Evolutionary conservation across 345 rosid species (phyloP).

Genomic region (Lumnitzera racemosa): DNA sequence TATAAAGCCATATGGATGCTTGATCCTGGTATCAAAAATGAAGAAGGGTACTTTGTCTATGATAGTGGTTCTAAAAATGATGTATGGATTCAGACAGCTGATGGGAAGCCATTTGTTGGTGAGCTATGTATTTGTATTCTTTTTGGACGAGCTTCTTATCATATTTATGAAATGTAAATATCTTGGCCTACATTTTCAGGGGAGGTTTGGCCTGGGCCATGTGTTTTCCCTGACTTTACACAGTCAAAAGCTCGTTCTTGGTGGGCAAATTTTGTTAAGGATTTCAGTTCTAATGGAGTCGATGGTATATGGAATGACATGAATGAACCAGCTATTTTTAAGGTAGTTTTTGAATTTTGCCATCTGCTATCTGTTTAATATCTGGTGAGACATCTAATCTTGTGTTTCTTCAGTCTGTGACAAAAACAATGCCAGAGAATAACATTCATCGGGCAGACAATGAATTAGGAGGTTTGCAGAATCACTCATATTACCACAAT

Average conservation of each 20-base stretch:
- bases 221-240: conserved; percentile 86
- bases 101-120: conserved; percentile 68
- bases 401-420: conserved; percentile 42
- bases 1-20: conserved; percentile 97
- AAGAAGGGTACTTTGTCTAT: conserved; percentile 58
- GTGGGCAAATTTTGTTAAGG: conserved; percentile 84
- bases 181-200: conserved; percentile 33
- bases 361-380: background rate
- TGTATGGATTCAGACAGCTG: conserved; percentile 61
- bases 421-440: conserved; percentile 89
- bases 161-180: conserved; percentile 1
- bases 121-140: conserved; percentile 8
- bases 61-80: conserved; percentile 61
- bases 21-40: conserved; percentile 84
- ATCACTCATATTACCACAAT: conserved; percentile 84
- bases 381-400: no score
- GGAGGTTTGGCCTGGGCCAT: conserved; percentile 95
- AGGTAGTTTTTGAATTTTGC: conserved; percentile 35
- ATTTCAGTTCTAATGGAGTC: conserved; percentile 70
- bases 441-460: conserved; percentile 73
- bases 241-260: conserved; percentile 67
- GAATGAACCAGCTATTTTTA: conserved; percentile 91
- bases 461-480: conserved; percentile 77
- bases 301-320: conserved; percentile 99
- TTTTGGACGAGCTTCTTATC: conserved; percentile 2